These are phyloP conservation scores for Trametes cingulata DNA, from an alignment of 768 basidiomycete species.

Conservation along the genomic window DNA sequence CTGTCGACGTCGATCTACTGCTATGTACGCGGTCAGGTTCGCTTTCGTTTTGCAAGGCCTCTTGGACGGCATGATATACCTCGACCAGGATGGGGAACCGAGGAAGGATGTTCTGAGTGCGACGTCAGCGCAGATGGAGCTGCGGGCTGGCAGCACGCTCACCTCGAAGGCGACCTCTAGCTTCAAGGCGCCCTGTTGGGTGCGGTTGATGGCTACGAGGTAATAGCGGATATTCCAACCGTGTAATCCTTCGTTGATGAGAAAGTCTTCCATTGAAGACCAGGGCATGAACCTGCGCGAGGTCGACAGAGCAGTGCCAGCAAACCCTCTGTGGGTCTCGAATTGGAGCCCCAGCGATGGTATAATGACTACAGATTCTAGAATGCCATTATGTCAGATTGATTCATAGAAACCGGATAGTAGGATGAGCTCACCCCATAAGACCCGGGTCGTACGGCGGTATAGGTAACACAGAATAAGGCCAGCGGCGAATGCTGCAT, in stretches of 20 bases:
- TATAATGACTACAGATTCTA: constrained; percentile 72
- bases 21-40: constrained; percentile 1
- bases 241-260: constrained; percentile 73
- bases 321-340: constrained; percentile 66
- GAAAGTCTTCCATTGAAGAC: constrained; percentile 52
- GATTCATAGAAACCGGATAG: neutral
- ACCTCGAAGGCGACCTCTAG: constrained; percentile 67
- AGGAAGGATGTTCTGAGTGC: constrained; percentile 62
- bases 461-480: constrained; percentile 32
- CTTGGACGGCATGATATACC: constrained; percentile 63
- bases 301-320: constrained; percentile 33
- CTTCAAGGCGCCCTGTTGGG: constrained; percentile 30
- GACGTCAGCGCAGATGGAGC: neutral
- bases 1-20: constrained; percentile 9
- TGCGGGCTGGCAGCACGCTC: constrained; percentile 15
- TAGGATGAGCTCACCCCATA: constrained; percentile 43
- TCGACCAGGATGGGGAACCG: constrained; percentile 58
- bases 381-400: neutral
- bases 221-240: constrained; percentile 77
- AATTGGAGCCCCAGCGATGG: constrained; percentile 73
- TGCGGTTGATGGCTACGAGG: constrained; percentile 48
- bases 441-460: constrained; percentile 43
- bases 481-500: constrained; percentile 10
- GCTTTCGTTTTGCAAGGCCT: constrained; percentile 35
- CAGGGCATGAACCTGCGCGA: constrained; percentile 62